Base-by-base conservation (phyloP, 2,329 filamentous ascomycete genomes). In the Atkinsonella hypoxylon region DNA sequence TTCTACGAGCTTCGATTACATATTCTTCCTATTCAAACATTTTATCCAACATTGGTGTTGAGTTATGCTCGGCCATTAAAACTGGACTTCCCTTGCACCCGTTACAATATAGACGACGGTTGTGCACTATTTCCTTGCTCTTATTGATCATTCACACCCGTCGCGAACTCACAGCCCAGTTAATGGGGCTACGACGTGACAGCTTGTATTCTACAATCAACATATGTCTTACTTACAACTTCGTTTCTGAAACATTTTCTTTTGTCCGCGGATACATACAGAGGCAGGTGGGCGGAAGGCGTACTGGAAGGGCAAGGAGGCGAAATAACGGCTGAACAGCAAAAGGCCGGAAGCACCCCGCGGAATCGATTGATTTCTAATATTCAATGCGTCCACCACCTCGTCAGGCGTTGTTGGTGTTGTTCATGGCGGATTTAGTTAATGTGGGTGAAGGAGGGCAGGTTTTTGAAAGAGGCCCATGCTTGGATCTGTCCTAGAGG, bases 261-360 rank as follows among this genome's bases (percentile, higher is more conserved):
- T 53, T 53, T 51, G 40, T 53, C 13, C 10, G 48, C 48, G 48
- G 40, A 40, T 39, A 48, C 40, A 53, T 51, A 11, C 11, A 22
- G 36, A 38, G 48, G 40, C 34, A 20, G 36, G 51, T 36, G 18
- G 22, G 48, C 39, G 40, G 41, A 48, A 31, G 51, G 51, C 51
- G 48, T 42, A 47, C 41, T 17, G 51, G 51, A 30, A 38, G 32
- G 36, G 30, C 42, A 42, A 31, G 18, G 26, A 22, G 40, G 40
- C 34, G 11, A 13, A 26, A 36, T 10, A 22, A 2, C n/a, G 44
- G 30, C 31, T 18, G 44, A 34, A 7, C 31, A 18, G 31, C 4
- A 26, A 26, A 42, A 34, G 22, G 17, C 38, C 20, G 47, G 47
- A 36, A 34, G 42, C 26, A 36, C 11, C 15, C 9, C 0, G 31